phyloP scores from a whole-genome alignment of 1,284 basidiomycete species.

The Malassezia furfur region DNA sequence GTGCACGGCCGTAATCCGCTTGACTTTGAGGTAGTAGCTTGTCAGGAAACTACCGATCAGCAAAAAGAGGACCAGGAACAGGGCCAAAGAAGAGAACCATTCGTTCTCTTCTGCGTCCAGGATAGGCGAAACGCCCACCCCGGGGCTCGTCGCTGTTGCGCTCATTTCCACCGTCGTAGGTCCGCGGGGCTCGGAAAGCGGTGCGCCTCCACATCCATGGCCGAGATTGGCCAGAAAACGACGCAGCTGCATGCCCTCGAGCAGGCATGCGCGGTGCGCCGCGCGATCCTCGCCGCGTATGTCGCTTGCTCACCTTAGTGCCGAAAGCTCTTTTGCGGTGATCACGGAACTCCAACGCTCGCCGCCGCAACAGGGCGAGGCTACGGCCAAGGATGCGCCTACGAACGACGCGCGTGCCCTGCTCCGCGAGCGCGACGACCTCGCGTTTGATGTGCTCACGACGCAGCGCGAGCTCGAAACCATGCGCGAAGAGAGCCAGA shows the following conservation, averaged over 20 bases:
- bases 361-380: not conserved
- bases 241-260: slow-evolving; percentile 8
- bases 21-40: slow-evolving; percentile 95
- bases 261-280: slow-evolving; percentile 6
- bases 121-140: not conserved
- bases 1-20: slow-evolving; percentile 86
- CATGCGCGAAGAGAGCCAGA: not conserved
- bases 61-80: slow-evolving; percentile 69
- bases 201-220: slow-evolving; percentile 1
- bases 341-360: not conserved
- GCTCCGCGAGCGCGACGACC: slow-evolving; percentile 16
- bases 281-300: slow-evolving; percentile 10
- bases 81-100: slow-evolving; percentile 42
- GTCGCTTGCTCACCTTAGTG: not conserved
- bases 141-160: not conserved
- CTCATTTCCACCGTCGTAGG: not conserved
- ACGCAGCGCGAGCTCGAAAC: slow-evolving; percentile 1
- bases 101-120: slow-evolving; percentile 43
- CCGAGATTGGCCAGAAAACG: not conserved
- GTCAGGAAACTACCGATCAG: slow-evolving; percentile 90
- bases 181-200: not conserved
- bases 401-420: slow-evolving; percentile 1
- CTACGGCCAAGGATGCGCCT: not conserved
- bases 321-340: slow-evolving; percentile 5
- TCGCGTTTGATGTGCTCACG: slow-evolving; percentile 4